These are phyloP conservation scores for Acacia acuminata DNA, from an alignment of 306 rosid species.

Conservation along the genomic window DNA sequence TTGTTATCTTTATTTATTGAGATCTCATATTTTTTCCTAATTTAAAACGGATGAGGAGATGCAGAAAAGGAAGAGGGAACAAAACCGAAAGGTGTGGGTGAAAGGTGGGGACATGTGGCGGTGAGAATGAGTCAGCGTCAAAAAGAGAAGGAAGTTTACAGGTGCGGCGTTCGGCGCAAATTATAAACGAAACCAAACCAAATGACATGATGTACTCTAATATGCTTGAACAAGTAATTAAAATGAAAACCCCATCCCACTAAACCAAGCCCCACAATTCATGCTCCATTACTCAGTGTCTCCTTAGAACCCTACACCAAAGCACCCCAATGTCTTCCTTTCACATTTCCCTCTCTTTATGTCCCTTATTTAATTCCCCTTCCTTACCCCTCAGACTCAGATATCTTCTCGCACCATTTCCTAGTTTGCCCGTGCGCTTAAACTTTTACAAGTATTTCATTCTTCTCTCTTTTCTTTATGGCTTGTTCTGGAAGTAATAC, in stretches of 20 bases:
- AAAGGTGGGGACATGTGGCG: slow-evolving; percentile 40
- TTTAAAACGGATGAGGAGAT: neutral
- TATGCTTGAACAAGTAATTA: neutral
- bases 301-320: slow-evolving; percentile 53
- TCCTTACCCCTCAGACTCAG: neutral
- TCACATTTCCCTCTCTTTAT: slow-evolving; percentile 26
- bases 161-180: slow-evolving; percentile 99
- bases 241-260: slow-evolving; percentile 10
- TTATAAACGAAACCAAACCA: neutral
- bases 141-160: slow-evolving; percentile 71
- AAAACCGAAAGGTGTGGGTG: neutral
- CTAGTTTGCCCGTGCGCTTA: slow-evolving; percentile 80
- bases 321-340: slow-evolving; percentile 48
- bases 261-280: slow-evolving; percentile 24
- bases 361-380: slow-evolving; percentile 19
- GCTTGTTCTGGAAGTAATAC: slow-evolving; percentile 40
- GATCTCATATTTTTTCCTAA: no score
- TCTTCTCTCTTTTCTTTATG: neutral
- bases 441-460: slow-evolving; percentile 18
- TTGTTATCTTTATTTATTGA: no score
- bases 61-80: neutral
- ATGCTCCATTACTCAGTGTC: slow-evolving; percentile 49
- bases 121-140: slow-evolving; percentile 30
- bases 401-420: slow-evolving; percentile 54
- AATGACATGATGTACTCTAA: neutral